A percentile compares a stretch with the other conserved stretches of the same genome.
Evolutionary conservation across 148 eudicot genomes (phyloP).

Genomic region (Amaranthus hypochondriacus): DNA sequence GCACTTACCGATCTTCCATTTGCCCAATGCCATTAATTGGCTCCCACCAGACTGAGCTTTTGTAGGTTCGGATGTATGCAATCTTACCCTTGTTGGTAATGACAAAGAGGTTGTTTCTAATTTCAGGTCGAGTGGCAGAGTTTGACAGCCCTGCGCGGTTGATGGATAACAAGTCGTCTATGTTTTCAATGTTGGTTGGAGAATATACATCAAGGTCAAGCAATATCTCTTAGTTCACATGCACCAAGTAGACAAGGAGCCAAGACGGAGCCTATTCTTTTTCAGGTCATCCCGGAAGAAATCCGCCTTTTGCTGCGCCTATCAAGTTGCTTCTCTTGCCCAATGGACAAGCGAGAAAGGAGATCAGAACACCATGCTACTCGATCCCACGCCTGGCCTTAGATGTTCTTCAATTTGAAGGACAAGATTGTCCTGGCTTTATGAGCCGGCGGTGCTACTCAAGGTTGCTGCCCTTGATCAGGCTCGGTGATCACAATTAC

Average conservation of each 20-base stretch:
- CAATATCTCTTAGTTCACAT: conserved; percentile 30
- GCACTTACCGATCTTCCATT: too few species aligned
- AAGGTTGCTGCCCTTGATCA: neutral
- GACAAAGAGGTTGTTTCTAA: neutral
- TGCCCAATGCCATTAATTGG: too few species aligned
- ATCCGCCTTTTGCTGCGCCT: conserved; percentile 7
- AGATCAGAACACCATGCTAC: neutral
- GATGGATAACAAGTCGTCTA: conserved; percentile 71
- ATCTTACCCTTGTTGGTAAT: too few species aligned
- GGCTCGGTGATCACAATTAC: neutral
- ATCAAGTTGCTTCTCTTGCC: conserved; percentile 16
- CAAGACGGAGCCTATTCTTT: conserved; percentile 6
- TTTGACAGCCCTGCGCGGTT: conserved; percentile 69
- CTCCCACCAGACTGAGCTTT: too few species aligned
- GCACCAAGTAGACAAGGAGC: neutral
- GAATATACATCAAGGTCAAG: conserved; percentile 81
- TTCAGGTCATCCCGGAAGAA: conserved; percentile 19
- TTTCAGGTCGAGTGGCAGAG: conserved; percentile 88
- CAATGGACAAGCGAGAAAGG: conserved; percentile 2
- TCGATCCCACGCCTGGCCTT: neutral
- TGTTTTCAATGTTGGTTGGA: conserved; percentile 75
- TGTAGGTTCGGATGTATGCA: too few species aligned
- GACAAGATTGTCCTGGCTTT: neutral
- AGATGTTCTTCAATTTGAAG: neutral
- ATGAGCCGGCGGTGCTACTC: neutral